Evolutionary conservation across 2,329 filamentous ascomycete species (phyloP), one percentile per base, ranked within the genome.

Genomic region (Cryphonectria radicalis): DNA sequence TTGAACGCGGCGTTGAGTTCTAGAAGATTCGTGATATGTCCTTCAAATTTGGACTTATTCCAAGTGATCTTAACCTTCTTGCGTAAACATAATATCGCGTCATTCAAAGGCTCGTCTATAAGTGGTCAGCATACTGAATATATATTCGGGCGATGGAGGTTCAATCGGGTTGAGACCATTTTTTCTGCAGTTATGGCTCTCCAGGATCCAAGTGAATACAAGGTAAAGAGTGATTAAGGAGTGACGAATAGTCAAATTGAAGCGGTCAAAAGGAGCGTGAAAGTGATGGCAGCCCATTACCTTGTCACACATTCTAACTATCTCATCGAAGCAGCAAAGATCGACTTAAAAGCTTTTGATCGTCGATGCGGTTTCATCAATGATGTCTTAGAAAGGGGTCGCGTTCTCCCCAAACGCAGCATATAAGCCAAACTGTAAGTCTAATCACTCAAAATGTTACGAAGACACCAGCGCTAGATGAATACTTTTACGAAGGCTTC

Each of bases 21-120:
- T 4, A 67, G 63, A 8, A 72, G 57, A 17, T 1, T 53, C 17
- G 42, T 50, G 22, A 72, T 65, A 17, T 42, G n/a, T 10, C 62
- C 35, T 25, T 70, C 67, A 13, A 70, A 22, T 1, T 42, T 64
- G 22, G 13, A 5, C 14, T 70, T 72, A 28, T 70, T 25, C 37
- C 53, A 72, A 19, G 59, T 46, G n/a, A 67, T 60, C 19, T 63
- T 72, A 1, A 57, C 25, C 4, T 50, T 53, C 13, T 64, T 50
- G 13, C 59, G 63, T n/a, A 72, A 8, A 1, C 70, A 42, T 1
- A 67, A 22, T 11, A 28, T 28, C 28, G 70, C 43, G 7, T 68
- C 70, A 35, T 60, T 72, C 3, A 70, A 2, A 4, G n/a, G 7
- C n/a, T 72, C 70, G 5, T 57, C 70, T 72, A 17, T 37, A 14